A percentile compares a stretch with the other conserved stretches of the same genome.
phyloP scores from a whole-genome alignment of 768 basidiomycete genomes.

The Lyophyllum atratum region DNA sequence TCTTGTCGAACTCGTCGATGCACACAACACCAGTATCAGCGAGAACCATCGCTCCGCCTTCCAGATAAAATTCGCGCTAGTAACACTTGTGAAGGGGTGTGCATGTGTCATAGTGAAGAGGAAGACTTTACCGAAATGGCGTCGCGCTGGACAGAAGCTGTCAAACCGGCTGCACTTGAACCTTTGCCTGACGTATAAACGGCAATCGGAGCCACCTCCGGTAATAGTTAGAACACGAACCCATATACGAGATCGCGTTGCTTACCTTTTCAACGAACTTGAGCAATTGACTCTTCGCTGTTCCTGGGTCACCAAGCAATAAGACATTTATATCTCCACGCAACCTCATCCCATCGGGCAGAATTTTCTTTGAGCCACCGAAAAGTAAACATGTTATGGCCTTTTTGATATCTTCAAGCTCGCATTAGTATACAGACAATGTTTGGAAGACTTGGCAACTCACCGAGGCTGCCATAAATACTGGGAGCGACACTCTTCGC shows the following conservation, averaged over 20 bases:
- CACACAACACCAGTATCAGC: constrained; percentile 98
- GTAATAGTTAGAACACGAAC: background rate
- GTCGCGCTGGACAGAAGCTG: constrained; percentile 96
- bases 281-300: constrained; percentile 95
- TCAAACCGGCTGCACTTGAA: constrained; percentile 97
- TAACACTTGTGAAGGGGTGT: constrained; percentile 5
- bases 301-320: constrained; percentile 95
- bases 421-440: constrained; percentile 3
- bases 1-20: constrained; percentile 99
- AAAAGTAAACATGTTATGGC: constrained; percentile 95
- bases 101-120: background rate
- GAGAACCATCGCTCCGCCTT: constrained; percentile 99
- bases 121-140: constrained; percentile 72
- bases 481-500: constrained; percentile 93
- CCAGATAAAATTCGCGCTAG: constrained; percentile 96
- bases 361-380: constrained; percentile 94
- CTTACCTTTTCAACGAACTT: constrained; percentile 96
- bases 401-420: constrained; percentile 88
- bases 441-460: constrained; percentile 15
- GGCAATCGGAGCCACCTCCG: constrained; percentile 91
- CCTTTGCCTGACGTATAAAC: constrained; percentile 99
- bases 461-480: constrained; percentile 94
- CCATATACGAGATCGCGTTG: background rate
- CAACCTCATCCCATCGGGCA: constrained; percentile 96
- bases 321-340: constrained; percentile 98